Conservation (phyloP, 768 basidiomycete genomes). For the Hypholoma fasciculare region DNA sequence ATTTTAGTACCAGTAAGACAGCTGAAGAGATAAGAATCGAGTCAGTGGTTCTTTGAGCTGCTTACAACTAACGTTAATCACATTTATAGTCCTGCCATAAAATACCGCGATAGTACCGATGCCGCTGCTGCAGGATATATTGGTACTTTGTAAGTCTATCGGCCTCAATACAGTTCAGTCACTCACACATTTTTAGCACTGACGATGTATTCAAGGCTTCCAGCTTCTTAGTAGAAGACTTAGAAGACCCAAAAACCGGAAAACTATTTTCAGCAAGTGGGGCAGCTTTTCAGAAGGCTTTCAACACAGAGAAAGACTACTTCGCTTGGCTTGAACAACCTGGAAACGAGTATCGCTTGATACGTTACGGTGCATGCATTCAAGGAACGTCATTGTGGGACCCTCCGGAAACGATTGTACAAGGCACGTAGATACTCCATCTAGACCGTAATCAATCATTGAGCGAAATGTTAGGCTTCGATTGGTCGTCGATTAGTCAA, state of each 20-base stretch:
- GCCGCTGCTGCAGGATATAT: slow-evolving; percentile 7
- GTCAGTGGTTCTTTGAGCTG: not conserved
- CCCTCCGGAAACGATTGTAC: slow-evolving; percentile 19
- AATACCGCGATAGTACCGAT: not conserved
- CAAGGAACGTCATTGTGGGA: slow-evolving; percentile 23
- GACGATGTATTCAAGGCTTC: slow-evolving; percentile 8
- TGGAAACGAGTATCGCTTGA: slow-evolving; percentile 18
- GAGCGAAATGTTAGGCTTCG: slow-evolving; percentile 13
- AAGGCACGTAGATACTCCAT: slow-evolving; percentile 6
- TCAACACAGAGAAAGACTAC: slow-evolving; percentile 17
- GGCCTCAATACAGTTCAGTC: not conserved
- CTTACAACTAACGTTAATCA: not conserved
- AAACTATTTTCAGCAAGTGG: not conserved
- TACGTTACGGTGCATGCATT: slow-evolving; percentile 34
- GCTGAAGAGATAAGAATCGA: slow-evolving; percentile 16
- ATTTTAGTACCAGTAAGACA: slow-evolving; percentile 32
- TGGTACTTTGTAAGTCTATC: slow-evolving; percentile 2
- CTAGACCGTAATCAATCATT: too few species aligned
- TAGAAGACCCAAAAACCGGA: slow-evolving; percentile 1
- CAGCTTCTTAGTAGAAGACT: slow-evolving; percentile 5
- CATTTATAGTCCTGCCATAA: not conserved
- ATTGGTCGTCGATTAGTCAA: slow-evolving; percentile 21
- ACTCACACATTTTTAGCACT: not conserved
- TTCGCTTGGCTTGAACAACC: slow-evolving; percentile 27
- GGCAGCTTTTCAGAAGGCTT: slow-evolving; percentile 26